phyloP scores from a whole-genome alignment of 2,329 filamentous ascomycete species.

The Neopestalotiopsis rosae region DNA sequence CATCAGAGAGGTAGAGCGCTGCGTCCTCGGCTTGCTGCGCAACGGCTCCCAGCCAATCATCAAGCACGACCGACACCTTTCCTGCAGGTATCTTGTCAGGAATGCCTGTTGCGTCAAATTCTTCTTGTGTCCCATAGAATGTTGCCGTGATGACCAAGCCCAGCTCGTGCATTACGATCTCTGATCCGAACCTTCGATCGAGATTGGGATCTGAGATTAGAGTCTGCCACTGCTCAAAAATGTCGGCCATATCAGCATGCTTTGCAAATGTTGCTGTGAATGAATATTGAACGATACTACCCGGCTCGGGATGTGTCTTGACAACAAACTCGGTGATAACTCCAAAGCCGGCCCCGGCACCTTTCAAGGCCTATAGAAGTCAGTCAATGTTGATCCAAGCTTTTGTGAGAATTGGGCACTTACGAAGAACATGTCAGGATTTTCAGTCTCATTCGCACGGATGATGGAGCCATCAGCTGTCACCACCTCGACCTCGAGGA shows the following conservation, averaged over 20 bases:
- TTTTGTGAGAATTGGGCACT: slow-evolving; percentile 23
- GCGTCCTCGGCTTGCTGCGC: slow-evolving; percentile 56
- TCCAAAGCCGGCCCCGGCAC: slow-evolving; percentile 62
- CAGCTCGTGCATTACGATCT: slow-evolving; percentile 59
- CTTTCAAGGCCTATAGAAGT: slow-evolving; percentile 51
- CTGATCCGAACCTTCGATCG: slow-evolving; percentile 62
- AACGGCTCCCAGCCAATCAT: slow-evolving; percentile 68
- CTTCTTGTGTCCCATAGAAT: slow-evolving; percentile 63
- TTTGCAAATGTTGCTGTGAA: slow-evolving; percentile 58
- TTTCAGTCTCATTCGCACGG: slow-evolving; percentile 50
- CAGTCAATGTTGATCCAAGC: not conserved
- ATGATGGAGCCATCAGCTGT: slow-evolving; percentile 59
- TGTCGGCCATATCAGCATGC: slow-evolving; percentile 49
- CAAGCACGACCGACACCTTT: slow-evolving; percentile 51
- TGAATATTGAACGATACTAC: slow-evolving; percentile 61
- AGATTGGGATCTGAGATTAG: slow-evolving; percentile 59
- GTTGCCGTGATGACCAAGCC: slow-evolving; percentile 63
- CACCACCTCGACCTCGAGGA: slow-evolving; percentile 61
- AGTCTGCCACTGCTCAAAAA: slow-evolving; percentile 64
- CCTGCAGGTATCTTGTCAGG: slow-evolving; percentile 50
- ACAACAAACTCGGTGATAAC: slow-evolving; percentile 63
- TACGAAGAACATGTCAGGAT: slow-evolving; percentile 61
- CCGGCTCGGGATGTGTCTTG: slow-evolving; percentile 60
- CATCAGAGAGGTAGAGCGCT: slow-evolving; percentile 51
- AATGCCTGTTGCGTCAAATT: slow-evolving; percentile 60